A percentile compares a stretch with the other conserved stretches of the same genome.
phyloP scores from a whole-genome alignment of 768 basidiomycete species.

The Mycena venus region DNA sequence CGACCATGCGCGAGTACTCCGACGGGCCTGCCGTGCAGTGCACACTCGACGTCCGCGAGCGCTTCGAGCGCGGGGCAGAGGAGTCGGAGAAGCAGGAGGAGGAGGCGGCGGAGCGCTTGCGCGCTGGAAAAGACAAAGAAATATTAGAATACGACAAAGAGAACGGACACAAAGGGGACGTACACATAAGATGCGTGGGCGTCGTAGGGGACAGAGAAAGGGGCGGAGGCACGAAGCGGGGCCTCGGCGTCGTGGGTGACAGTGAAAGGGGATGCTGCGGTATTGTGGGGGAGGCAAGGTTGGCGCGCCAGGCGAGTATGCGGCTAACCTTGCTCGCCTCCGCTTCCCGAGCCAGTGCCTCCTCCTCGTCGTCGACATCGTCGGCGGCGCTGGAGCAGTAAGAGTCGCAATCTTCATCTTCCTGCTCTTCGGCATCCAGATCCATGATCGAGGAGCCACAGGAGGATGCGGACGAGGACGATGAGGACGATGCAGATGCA shows the following conservation, averaged over 20 bases:
- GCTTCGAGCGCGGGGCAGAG: constrained; percentile 29
- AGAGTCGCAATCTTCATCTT: constrained; percentile 55
- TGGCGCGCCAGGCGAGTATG: constrained; percentile 80
- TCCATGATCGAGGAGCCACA: constrained; percentile 49
- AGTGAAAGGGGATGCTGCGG: not conserved
- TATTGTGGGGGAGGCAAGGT: not conserved
- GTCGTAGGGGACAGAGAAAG: not conserved
- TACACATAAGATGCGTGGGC: not conserved
- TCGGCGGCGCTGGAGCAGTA: constrained; percentile 33
- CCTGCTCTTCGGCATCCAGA: constrained; percentile 44
- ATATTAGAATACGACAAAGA: not conserved
- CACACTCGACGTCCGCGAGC: constrained; percentile 16
- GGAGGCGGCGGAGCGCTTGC: constrained; percentile 24
- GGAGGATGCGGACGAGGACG: constrained; percentile 46
- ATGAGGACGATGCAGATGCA: constrained; percentile 53
- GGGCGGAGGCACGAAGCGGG: not conserved
- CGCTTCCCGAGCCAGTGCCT: constrained; percentile 55
- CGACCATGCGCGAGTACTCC: not conserved
- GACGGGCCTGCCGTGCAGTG: not conserved
- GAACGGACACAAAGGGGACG: constrained; percentile 9
- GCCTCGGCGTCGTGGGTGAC: not conserved
- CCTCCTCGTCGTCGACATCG: constrained; percentile 55
- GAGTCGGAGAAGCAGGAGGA: not conserved
- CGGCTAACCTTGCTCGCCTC: constrained; percentile 72
- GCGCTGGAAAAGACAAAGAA: not conserved